Conservation (phyloP, 345 rosid genomes). For the Geranium brycei region DNA sequence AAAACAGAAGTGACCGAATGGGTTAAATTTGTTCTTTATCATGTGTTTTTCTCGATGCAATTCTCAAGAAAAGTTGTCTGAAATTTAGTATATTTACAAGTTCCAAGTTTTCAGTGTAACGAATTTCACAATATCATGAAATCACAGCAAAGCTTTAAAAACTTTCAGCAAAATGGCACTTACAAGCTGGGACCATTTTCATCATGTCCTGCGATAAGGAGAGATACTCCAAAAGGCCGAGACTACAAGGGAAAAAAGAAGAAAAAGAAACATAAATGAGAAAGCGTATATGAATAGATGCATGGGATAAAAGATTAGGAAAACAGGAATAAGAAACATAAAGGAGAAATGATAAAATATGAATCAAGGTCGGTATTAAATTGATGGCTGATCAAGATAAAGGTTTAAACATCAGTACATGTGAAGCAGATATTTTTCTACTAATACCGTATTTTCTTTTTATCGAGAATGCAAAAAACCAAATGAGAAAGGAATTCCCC, state of each 20-base stretch:
- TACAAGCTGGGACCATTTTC: conserved; percentile 95
- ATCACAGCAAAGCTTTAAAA: background rate
- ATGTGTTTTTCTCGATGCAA: background rate
- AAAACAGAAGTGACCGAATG: background rate
- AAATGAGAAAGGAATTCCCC: too few species aligned
- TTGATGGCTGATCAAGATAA: background rate
- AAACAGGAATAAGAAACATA: background rate
- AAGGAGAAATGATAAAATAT: background rate
- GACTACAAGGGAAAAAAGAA: conserved; percentile 40
- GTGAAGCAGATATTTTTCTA: too few species aligned
- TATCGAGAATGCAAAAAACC: too few species aligned
- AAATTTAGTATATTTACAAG: background rate
- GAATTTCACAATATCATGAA: background rate
- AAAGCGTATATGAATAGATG: background rate
- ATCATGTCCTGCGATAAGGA: conserved; percentile 95
- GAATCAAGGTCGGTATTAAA: background rate
- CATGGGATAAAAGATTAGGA: background rate
- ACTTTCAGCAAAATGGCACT: conserved; percentile 16
- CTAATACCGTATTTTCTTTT: too few species aligned
- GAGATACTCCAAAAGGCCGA: conserved; percentile 98
- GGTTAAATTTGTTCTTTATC: background rate
- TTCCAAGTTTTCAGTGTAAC: too few species aligned
- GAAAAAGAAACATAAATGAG: background rate
- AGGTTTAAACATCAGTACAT: background rate
- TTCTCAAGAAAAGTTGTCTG: background rate